Evolutionary conservation across 495 filamentous ascomycete species (phyloP), one percentile per base, ranked within the genome.

Genomic region (Xylaria scruposa): DNA sequence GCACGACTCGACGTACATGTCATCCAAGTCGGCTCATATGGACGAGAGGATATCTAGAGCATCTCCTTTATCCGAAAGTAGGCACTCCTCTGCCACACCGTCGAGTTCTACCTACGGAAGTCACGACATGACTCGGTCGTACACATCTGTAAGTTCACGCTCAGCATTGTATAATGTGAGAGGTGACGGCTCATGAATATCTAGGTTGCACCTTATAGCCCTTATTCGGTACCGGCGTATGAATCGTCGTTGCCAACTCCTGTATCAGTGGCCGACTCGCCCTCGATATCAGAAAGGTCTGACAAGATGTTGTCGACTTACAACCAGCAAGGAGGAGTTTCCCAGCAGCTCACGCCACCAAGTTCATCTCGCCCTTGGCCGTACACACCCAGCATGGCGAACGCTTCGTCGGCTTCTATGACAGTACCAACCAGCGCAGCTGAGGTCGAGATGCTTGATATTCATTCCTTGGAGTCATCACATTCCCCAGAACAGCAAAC

Each of bases 231-330:
- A 3, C 61, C 70, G n/a, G 69, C 79, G 44, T 79, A 80, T 71
- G 84, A 86, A 68, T 73, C 80, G 46, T 79, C 79, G n/a, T 79
- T 86, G 56, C 77, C 84, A 24, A 86, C 84, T 7, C 84, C 84
- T 5, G 80, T 83, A 0, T 86, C 84, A 60, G 76, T 78, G 65
- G 74, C 82, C 62, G 82, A 78, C 47, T 85, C 83, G 42, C 84
- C 84, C 44, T 81, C 81, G 59, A 71, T 84, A 65, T 77, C 77
- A 67, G 81, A 83, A 65, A 81, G 80, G 69, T 69, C 78, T 24
- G 40, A 77, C 19, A 85, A 85, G 71, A 72, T 79, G 9, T 72
- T 78, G 73, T 75, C 78, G 42, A 53, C 75, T 7, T 84, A 83
- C 70, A 78, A 26, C 77, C 82, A 72, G 68, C 81, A 70, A 65